Evolutionary conservation across 768 basidiomycete genomes (phyloP).

Genomic region (Leccinum olivaceopallidum): DNA sequence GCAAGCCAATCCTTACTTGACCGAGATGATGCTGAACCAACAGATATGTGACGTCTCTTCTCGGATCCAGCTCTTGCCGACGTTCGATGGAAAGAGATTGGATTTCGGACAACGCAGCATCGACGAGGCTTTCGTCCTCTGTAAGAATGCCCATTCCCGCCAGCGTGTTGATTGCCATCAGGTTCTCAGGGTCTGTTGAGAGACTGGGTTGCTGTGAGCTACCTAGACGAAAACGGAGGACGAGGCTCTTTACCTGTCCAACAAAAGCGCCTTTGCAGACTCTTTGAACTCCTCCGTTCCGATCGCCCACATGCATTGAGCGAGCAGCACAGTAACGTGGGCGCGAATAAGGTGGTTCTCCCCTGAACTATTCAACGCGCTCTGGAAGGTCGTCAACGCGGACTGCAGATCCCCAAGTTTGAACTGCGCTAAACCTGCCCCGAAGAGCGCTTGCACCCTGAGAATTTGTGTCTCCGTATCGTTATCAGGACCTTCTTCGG

Average conservation of each 20-base stretch:
- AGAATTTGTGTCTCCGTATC: constrained; percentile 41
- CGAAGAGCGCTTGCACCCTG: constrained; percentile 66
- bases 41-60: constrained; percentile 68
- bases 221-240: not conserved
- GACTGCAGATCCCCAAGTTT: constrained; percentile 59
- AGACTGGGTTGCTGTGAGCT: constrained; percentile 52
- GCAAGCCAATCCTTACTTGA: constrained; percentile 50
- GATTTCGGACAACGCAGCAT: constrained; percentile 85
- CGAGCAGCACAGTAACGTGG: constrained; percentile 76
- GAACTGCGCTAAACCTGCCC: constrained; percentile 71
- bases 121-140: constrained; percentile 74
- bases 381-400: constrained; percentile 69
- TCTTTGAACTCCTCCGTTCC: constrained; percentile 76
- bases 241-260: constrained; percentile 68
- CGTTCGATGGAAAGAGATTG: constrained; percentile 66
- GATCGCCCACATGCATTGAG: constrained; percentile 83
- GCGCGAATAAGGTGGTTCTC: constrained; percentile 53
- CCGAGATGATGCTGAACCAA: constrained; percentile 69
- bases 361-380: constrained; percentile 55
- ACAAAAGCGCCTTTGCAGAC: constrained; percentile 70
- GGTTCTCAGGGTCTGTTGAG: constrained; percentile 71
- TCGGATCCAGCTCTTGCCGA: constrained; percentile 65
- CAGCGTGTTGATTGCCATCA: constrained; percentile 78
- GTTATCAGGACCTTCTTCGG: constrained; percentile 42
- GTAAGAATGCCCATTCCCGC: constrained; percentile 90